Evolutionary conservation across 129 eudicot species (phyloP).

Genomic region (Lactuca sativa): DNA sequence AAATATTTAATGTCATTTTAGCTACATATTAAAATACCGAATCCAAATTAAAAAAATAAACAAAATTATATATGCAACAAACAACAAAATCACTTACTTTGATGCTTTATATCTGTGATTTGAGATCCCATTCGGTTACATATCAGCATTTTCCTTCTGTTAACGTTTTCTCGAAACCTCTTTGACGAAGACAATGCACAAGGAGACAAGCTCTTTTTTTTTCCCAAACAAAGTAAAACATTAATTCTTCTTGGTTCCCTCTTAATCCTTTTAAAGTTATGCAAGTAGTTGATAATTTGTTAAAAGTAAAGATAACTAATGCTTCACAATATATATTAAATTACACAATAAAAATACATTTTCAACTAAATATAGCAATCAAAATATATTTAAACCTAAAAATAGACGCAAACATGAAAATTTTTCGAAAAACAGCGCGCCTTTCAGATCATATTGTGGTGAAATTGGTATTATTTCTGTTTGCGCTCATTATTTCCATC

Average conservation of each 20-base stretch:
- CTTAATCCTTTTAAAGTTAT: too few relatives aligned
- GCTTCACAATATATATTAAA: too few relatives aligned
- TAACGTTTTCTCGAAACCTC: neutral
- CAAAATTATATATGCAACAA: too few relatives aligned
- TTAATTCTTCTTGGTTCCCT: too few relatives aligned
- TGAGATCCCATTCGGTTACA: neutral
- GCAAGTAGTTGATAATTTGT: too few relatives aligned
- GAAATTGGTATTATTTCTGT: slow-evolving; percentile 22
- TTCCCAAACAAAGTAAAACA: too few relatives aligned
- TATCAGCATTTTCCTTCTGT: neutral
- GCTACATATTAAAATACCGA: neutral
- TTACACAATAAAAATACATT: neutral
- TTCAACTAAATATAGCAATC: slow-evolving; percentile 19
- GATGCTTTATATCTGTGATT: too few relatives aligned
- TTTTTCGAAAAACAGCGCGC: slow-evolving; percentile 25
- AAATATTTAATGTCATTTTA: too few relatives aligned
- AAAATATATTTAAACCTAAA: slow-evolving; percentile 14
- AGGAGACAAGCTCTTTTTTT: neutral
- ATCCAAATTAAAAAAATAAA: neutral
- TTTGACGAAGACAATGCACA: neutral
- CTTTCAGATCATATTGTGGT: slow-evolving; percentile 24
- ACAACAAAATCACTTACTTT: too few relatives aligned
- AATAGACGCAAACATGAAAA: slow-evolving; percentile 17
- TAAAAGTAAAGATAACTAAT: too few relatives aligned
- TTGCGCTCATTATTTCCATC: slow-evolving; percentile 4